Base-by-base conservation (phyloP, 495 filamentous ascomycete genomes). In the Opeltia flavorubescens region DNA sequence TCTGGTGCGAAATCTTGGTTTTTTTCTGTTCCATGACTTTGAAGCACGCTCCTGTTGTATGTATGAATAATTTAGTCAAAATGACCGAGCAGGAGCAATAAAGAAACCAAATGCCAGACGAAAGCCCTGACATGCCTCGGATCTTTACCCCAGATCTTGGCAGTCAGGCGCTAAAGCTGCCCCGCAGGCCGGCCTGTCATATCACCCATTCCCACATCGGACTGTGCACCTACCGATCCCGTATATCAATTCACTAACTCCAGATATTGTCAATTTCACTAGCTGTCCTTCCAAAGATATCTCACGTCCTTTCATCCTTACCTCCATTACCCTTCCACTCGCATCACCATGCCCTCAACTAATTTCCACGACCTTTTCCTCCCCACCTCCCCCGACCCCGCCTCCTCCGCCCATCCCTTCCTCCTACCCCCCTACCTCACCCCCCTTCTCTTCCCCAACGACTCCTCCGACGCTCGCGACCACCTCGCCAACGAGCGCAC, bases 361-460 rank as follows among this genome's bases (percentile, higher is more conserved):
- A 11, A 1, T 27, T 5, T 26, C 30, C 4, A 13, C 4, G 13
- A 11, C 40, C 40, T 25, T 27, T 15, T 12, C 18, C 30, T 21
- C 9, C 28, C 34, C 17, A 5, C 13, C 20, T 6, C 27, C 18
- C 28, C 11, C 17, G 30, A 34, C 30, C 44, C 34, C 6, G 17
- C 30, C 43, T 15, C 26, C 12, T 34, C 42, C 7, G 41, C 40
- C 30, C 55, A 53, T 34, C 50, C 49, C 45, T 86, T 98, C 59
- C 76, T 76, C 54, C 63, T 79, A 8, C 73, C 75, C 18, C 93
- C 91, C 0, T 61, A 82, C 2, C 60, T 88, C 29, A 85, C 83
- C 5, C 75, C 86, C 0, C 70, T 96, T 13, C 72, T 99, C 31
- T 94, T 99, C 64, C 81, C 89, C 49, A 99, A 99, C 53, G 69